Base-by-base conservation (phyloP, 768 basidiomycete genomes). In the Inosperma sp. region DNA sequence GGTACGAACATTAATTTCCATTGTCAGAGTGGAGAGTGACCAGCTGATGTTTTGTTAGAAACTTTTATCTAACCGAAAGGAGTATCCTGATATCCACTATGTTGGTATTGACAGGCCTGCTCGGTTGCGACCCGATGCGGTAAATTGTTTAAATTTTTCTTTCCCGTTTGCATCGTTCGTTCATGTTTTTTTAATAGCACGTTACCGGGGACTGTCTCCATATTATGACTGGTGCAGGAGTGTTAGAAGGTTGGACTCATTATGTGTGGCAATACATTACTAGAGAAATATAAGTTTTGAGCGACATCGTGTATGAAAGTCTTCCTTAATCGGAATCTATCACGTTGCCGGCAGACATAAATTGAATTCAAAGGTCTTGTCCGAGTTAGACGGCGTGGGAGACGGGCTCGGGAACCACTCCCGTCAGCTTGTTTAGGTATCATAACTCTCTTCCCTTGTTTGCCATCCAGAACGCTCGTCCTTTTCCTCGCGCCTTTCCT, bases 111-210 rank as follows among this genome's bases (percentile, higher is more conserved):
- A 86, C 50, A 71, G 74, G 46, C 84, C 84, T 1, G 83, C 70
- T 25, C 71, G 78, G 35, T 66, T 86, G 12, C 72, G 84, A 3
- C 84, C 84, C 25, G 84, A 86, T 59, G 78, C 82, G 23, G 82
- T 84, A 52, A 47, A 82, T 73, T 16, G 31, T 37, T 31, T 9
- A 25, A 22, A 43, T 45, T 7, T 39, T 10, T 25, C 43, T 3
- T 17, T 41, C 0, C 10, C 29, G 12, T 14, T 5, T 23, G 17
- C n/a, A 13, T 36, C 4, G n/a, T 23, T 39, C 35, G 47, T 7
- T 34, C 40, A 19, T 27, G 21, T 21, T 37, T 27, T 33, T 22
- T 30, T 54, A 9, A 4, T 46, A 76, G 74, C 76, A 78, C 44
- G 60, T 68, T 4, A 62, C 69, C 10, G 64, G 70, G 3, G 76